These are phyloP conservation scores for Lachnellula willkommii DNA, from an alignment of 2,329 filamentous ascomycete genomes.

Conservation along the genomic window DNA sequence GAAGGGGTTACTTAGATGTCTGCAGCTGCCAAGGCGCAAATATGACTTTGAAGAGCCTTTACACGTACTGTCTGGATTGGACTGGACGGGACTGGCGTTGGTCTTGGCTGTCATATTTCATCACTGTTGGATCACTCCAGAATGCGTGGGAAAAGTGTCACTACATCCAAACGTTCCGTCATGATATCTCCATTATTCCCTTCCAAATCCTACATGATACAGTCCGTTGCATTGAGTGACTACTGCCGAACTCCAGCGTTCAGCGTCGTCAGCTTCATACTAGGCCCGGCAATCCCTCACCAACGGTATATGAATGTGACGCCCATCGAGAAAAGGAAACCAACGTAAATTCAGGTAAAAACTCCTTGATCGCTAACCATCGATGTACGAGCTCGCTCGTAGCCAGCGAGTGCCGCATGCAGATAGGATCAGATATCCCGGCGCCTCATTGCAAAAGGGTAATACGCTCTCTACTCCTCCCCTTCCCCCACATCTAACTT, in stretches of 20 bases:
- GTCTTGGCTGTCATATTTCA: background rate
- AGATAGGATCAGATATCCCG: slow-evolving; percentile 32
- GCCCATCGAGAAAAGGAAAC: slow-evolving; percentile 25
- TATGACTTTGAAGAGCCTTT: slow-evolving; percentile 7
- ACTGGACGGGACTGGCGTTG: background rate
- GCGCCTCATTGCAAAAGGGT: slow-evolving; percentile 20
- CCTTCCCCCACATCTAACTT: slow-evolving; percentile 8
- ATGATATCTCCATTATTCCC: slow-evolving; percentile 29
- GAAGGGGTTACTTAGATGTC: slow-evolving; percentile 3
- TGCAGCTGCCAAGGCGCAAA: slow-evolving; percentile 11
- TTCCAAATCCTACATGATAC: slow-evolving; percentile 30
- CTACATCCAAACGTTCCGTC: slow-evolving; percentile 10
- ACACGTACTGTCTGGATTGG: background rate
- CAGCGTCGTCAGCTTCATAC: slow-evolving; percentile 2
- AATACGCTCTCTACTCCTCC: slow-evolving; percentile 5
- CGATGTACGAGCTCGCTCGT: slow-evolving; percentile 33
- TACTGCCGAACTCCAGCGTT: slow-evolving; percentile 8
- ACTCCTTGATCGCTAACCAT: slow-evolving; percentile 34
- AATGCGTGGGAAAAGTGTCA: background rate
- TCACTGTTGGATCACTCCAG: background rate
- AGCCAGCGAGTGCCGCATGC: slow-evolving; percentile 34
- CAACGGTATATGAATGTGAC: slow-evolving; percentile 22
- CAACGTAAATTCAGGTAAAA: slow-evolving; percentile 32
- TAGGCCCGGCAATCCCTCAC: slow-evolving; percentile 11
- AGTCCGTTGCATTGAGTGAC: slow-evolving; percentile 18